These are phyloP conservation scores for Aphanomyces invadans DNA, from an alignment of 352 stramenopile species.

Conservation along the genomic window DNA sequence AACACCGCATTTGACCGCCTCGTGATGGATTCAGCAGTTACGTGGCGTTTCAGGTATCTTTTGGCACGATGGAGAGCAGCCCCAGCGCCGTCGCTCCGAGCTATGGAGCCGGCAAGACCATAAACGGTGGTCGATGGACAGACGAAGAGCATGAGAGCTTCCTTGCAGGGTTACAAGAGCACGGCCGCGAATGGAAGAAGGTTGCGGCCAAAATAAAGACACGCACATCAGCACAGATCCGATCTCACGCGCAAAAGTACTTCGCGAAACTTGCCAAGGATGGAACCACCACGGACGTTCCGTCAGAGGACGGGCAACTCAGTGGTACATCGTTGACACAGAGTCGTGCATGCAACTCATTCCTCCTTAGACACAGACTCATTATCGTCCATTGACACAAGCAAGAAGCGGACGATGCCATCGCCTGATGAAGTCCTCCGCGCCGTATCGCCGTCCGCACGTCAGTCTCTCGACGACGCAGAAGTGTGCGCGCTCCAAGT, in stretches of 20 bases:
- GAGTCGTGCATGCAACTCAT: too few species aligned
- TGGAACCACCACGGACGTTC: background rate
- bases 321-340: background rate
- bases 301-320: background rate
- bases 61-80: background rate
- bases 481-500: slow-evolving; percentile 76
- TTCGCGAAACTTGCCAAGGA: slow-evolving; percentile 80
- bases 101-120: slow-evolving; percentile 22
- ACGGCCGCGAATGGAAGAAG: slow-evolving; percentile 98
- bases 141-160: slow-evolving; percentile 94
- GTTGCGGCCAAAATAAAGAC: slow-evolving; percentile 85
- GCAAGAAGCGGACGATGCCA: slow-evolving; percentile 30
- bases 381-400: slow-evolving; percentile 6
- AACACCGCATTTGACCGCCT: background rate
- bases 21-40: background rate
- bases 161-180: slow-evolving; percentile 85
- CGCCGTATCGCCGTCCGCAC: slow-evolving; percentile 49
- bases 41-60: background rate
- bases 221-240: slow-evolving; percentile 77
- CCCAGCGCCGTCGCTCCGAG: background rate
- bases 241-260: slow-evolving; percentile 81
- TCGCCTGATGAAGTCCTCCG: slow-evolving; percentile 72
- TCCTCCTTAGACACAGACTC: slow-evolving; percentile 14
- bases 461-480: slow-evolving; percentile 52
- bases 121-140: slow-evolving; percentile 91